Evolutionary conservation across 2,329 filamentous ascomycete species (phyloP), one percentile per base, ranked within the genome.

Genomic region (Calonectria multiphialidica): DNA sequence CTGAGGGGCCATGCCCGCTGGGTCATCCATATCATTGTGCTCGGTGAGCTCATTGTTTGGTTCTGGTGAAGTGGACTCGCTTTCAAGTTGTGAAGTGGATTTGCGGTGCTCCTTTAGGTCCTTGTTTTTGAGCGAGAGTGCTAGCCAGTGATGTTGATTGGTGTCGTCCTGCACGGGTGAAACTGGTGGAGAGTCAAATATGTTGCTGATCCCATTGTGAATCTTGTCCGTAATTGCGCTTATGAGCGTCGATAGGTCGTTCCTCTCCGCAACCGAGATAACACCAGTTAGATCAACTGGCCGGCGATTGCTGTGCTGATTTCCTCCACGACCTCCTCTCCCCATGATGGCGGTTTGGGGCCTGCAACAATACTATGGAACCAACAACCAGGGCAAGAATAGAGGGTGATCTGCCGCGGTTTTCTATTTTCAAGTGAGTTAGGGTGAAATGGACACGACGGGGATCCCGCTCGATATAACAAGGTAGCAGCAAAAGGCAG

Each of bases 211-310:
- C 47, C 90, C 86, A 64, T 85, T 86, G 68, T 88, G 85, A 84
- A 92, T 90, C 44, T 84, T 84, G 61, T 91, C 90, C 42, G 87
- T 88, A 73, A 91, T 88, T 55, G 86, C 85, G 30, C 80, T 84
- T 70, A 90, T 81, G 15, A 93, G 84, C 4, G 84, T 83, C n/a
- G 84, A 82, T 47, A 93, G 81, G 70, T 92, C 89, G 37, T 84
- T 83, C 75, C 85, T 87, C 77, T 92, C 89, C 2, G 85, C 82
- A 5, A 81, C 55, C 23, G 82, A 88, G 44, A 91, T 80, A 64
- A 89, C 79, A 30, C 84, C 84, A 65, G 86, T 90, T 73, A 92
- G 76, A 72, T 91, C 89, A 47, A 88, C 85, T 44, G 88, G 83
- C 21, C 87, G 85, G 70, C 85, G 86, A 70, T 81, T 80, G 47